phyloP scores from a whole-genome alignment of 2,329 filamentous ascomycete genomes.

The Cladosporium cucumerinum region DNA sequence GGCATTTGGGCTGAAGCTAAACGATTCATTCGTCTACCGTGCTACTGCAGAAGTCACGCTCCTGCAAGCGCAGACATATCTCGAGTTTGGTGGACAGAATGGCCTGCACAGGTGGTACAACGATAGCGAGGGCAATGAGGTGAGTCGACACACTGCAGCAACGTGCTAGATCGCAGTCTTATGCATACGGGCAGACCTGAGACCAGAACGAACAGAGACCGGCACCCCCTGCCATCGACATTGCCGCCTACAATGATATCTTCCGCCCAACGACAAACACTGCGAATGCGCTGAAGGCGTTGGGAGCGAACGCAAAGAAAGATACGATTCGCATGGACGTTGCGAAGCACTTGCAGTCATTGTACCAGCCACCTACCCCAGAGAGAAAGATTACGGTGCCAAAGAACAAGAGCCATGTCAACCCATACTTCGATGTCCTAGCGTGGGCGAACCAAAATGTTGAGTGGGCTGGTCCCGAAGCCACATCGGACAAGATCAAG shows the following conservation, averaged over 20 bases:
- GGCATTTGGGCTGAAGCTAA: constrained; percentile 45
- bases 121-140: constrained; percentile 39
- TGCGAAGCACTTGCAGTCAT: constrained; percentile 54
- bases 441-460: constrained; percentile 61
- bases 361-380: constrained; percentile 49
- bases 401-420: constrained; percentile 49
- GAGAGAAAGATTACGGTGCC: constrained; percentile 32
- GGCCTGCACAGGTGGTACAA: constrained; percentile 53
- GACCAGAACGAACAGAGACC: constrained; percentile 26
- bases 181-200: constrained; percentile 16
- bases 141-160: constrained; percentile 25
- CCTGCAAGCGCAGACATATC: constrained; percentile 47
- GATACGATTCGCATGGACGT: constrained; percentile 57
- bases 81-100: constrained; percentile 45
- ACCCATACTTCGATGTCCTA: constrained; percentile 68
- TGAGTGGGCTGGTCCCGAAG: constrained; percentile 62
- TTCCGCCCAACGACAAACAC: constrained; percentile 62
- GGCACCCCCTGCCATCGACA: constrained; percentile 56
- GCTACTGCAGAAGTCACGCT: constrained; percentile 52
- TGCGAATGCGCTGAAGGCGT: constrained; percentile 59
- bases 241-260: constrained; percentile 64
- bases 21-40: constrained; percentile 51
- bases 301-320: constrained; percentile 64
- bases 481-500: constrained; percentile 50
- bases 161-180: constrained; percentile 18